phyloP scores from a whole-genome alignment of 2,329 filamentous ascomycete species.

The Truncatella angustata region DNA sequence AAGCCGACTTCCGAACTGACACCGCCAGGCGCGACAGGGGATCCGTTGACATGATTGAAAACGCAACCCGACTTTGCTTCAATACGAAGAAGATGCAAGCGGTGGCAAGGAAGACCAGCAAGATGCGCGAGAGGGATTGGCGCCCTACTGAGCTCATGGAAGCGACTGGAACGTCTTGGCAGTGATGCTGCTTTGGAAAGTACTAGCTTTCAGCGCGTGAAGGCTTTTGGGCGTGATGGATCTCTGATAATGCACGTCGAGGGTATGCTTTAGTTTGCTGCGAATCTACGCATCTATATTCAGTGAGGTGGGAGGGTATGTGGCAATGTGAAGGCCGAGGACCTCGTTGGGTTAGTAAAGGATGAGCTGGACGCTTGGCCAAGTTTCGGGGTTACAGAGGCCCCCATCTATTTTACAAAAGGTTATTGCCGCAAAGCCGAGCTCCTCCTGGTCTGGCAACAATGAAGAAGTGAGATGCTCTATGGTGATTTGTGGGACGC shows the following conservation, averaged over 20 bases:
- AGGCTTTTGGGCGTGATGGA: neutral
- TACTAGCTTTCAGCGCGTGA: neutral
- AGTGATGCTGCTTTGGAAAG: neutral
- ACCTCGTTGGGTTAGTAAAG: too few relatives aligned
- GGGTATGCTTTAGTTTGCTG: neutral
- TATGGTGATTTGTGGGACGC: too few relatives aligned
- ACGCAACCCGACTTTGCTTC: slow-evolving; percentile 12
- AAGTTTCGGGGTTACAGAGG: neutral
- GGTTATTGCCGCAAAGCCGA: neutral
- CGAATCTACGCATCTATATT: neutral
- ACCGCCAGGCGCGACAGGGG: slow-evolving; percentile 24
- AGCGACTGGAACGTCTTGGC: slow-evolving; percentile 3
- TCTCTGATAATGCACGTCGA: neutral
- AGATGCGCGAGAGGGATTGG: slow-evolving; percentile 1
- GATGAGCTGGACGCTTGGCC: neutral
- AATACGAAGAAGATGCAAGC: slow-evolving; percentile 16
- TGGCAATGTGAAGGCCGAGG: too few relatives aligned
- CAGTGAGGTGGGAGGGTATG: too few relatives aligned
- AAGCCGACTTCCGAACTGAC: slow-evolving; percentile 24
- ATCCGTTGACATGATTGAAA: slow-evolving; percentile 18
- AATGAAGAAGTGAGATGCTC: too few relatives aligned
- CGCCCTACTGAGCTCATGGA: slow-evolving; percentile 2
- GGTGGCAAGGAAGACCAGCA: slow-evolving; percentile 11
- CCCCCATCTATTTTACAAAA: neutral
- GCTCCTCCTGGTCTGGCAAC: neutral